Evolutionary conservation across 805 yeast genomes (phyloP).

Genomic region (Spathaspora arborariae): DNA sequence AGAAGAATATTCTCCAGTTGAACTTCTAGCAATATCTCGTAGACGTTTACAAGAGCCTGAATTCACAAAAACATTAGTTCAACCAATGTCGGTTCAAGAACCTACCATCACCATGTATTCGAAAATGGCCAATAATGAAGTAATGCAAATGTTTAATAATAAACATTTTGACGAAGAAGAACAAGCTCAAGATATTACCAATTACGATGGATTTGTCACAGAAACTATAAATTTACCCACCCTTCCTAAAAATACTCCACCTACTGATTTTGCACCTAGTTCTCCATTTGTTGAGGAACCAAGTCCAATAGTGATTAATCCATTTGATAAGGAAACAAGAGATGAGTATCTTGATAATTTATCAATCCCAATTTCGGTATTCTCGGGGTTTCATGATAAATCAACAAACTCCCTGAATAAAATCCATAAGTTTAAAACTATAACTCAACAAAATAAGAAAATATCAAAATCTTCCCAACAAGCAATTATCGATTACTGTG

Average conservation of each 20-base stretch:
- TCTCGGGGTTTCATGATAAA: slow-evolving; percentile 33
- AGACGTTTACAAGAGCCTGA: slow-evolving; percentile 7
- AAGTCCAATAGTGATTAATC: slow-evolving; percentile 19
- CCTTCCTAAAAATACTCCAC: slow-evolving; percentile 18
- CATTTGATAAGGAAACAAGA: slow-evolving; percentile 44
- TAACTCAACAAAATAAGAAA: slow-evolving; percentile 33
- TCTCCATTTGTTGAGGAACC: slow-evolving; percentile 47
- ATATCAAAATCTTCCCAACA: slow-evolving; percentile 30
- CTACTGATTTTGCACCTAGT: slow-evolving; percentile 31
- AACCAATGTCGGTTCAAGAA: slow-evolving; percentile 52
- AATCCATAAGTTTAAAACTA: slow-evolving; percentile 31
- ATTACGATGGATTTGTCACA: slow-evolving; percentile 45
- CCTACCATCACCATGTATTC: slow-evolving; percentile 81
- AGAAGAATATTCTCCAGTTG: slow-evolving; percentile 61
- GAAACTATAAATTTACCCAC: slow-evolving; percentile 34
- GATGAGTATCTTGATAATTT: slow-evolving; percentile 34
- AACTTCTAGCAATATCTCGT: slow-evolving; percentile 51
- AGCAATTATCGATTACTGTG: slow-evolving; percentile 43
- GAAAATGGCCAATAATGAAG: slow-evolving; percentile 70
- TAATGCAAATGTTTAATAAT: slow-evolving; percentile 65
- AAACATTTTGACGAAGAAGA: slow-evolving; percentile 6
- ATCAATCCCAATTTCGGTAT: slow-evolving; percentile 28
- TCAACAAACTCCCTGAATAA: slow-evolving; percentile 21
- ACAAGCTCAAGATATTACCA: slow-evolving; percentile 20
- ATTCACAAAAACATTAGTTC: slow-evolving; percentile 31